Evolutionary conservation across 129 eudicot genomes (phyloP).

Genomic region (Centaurea solstitialis): DNA sequence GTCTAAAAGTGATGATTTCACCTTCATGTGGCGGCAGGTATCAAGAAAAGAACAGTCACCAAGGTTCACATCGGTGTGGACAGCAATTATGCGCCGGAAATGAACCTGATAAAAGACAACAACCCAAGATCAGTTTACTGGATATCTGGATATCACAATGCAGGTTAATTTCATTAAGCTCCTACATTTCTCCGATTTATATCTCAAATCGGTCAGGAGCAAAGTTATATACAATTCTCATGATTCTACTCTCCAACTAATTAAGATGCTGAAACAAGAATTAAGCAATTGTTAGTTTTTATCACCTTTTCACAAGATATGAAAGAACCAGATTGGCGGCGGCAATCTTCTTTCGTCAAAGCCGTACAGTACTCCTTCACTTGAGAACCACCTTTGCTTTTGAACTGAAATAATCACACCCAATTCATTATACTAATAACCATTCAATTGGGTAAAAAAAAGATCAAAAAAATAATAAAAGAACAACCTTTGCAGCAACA

Average conservation of each 20-base stretch:
- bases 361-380: conserved; percentile 91
- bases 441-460: not conserved
- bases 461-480: not conserved
- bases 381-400: conserved; percentile 97
- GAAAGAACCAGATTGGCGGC: conserved; percentile 87
- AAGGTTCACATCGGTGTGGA: conserved; percentile 88
- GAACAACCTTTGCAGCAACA: conserved; percentile 80
- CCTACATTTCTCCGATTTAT: not conserved
- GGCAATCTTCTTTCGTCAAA: conserved; percentile 93
- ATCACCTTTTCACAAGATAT: conserved; percentile 91
- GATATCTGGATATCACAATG: not conserved
- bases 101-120: conserved; percentile 61
- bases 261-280: conserved; percentile 8
- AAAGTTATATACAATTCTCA: not conserved
- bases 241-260: not conserved
- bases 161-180: not conserved
- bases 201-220: not conserved
- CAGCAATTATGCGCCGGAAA: conserved; percentile 94
- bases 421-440: not conserved
- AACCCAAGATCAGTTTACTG: not conserved
- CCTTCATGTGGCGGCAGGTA: conserved; percentile 99
- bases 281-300: not conserved
- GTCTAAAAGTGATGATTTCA: conserved; percentile 12
- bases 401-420: conserved; percentile 53
- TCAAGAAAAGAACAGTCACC: conserved; percentile 99